Percentiles rank a stretch among this genome's conserved stretches.
phyloP scores from a whole-genome alignment of 148 eudicot species.

The Heliamphora exappendiculata region DNA sequence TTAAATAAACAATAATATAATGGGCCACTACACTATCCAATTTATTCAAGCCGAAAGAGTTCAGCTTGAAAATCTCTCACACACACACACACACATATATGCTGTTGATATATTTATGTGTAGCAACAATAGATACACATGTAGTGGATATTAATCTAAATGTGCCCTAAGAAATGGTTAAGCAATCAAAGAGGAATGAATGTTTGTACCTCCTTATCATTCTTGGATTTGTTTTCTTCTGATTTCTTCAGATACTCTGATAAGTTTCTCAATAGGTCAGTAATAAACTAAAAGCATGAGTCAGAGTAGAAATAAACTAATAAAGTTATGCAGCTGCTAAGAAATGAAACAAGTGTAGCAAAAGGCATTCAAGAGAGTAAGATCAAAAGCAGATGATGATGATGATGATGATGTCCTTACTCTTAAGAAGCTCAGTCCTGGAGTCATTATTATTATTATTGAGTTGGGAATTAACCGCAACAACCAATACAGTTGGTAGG shows the following conservation, averaged over 20 bases:
- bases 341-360: background rate
- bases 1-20: no score
- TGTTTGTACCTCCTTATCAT: slow-evolving; percentile 78
- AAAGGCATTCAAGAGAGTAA: no score
- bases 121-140: background rate
- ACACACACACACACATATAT: no score
- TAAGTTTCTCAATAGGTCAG: background rate
- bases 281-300: background rate
- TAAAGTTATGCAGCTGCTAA: no score
- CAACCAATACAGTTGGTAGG: slow-evolving; percentile 29
- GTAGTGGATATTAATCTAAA: background rate
- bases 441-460: no score
- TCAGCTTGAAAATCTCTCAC: no score
- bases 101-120: no score
- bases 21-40: no score
- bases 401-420: slow-evolving; percentile 29
- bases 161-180: background rate
- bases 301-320: background rate
- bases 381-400: no score
- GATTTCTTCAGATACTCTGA: slow-evolving; percentile 89
- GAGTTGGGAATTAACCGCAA: slow-evolving; percentile 29
- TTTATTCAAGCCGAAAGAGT: no score
- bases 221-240: slow-evolving; percentile 82
- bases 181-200: background rate
- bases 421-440: slow-evolving; percentile 61